Conservation (phyloP, 129 eudicot genomes). For the sunflower (Helianthus annuus) region HanXRQr2.0-SUNRISE NC_035438.2:47825953-47826452, state of each 20-base stretch:
- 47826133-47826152: conserved; percentile 24
- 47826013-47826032: conserved; percentile 34
- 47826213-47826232: neutral
- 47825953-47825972: conserved; percentile 77
- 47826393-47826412: conserved; percentile 98
- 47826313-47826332: conserved; percentile 27
- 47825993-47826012: conserved; percentile 88
- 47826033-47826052: conserved; percentile 56
- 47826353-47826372: conserved; percentile 80
- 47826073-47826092: conserved; percentile 43
- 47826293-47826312: conserved; percentile 32
- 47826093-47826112: conserved; percentile 19
- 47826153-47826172: conserved; percentile 51
- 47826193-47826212: conserved; percentile 31
- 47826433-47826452: conserved; percentile 99
- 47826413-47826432: conserved; percentile 99
- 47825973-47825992: conserved; percentile 93
- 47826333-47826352: conserved; percentile 23
- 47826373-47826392: conserved; percentile 94
- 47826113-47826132: conserved; percentile 6
- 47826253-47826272: conserved; percentile 42
- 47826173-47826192: conserved; percentile 63
- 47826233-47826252: conserved; percentile 17
- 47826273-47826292: conserved; percentile 39
- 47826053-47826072: conserved; percentile 51